These are phyloP conservation scores for Arthrobotrys sphaeroides DNA, from an alignment of 2,329 filamentous ascomycete species.

Conservation along the genomic window DNA sequence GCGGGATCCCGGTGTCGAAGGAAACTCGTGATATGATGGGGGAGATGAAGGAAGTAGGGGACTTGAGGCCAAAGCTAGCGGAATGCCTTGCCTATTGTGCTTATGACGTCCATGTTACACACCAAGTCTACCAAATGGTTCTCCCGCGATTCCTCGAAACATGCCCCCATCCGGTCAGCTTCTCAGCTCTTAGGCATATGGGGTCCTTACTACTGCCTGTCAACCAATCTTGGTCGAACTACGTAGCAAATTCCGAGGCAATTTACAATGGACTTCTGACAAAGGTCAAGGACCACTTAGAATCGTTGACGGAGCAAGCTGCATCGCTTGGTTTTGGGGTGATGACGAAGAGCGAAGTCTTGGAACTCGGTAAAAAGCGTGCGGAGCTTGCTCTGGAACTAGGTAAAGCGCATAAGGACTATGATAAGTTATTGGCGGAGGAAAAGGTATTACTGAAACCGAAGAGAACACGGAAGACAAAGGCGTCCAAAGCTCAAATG, in stretches of 20 bases:
- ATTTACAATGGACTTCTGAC: slow-evolving; percentile 81
- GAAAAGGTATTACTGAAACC: slow-evolving; percentile 15
- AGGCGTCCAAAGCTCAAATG: background rate
- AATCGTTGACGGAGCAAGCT: slow-evolving; percentile 79
- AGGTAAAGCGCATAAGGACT: background rate
- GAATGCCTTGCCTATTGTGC: slow-evolving; percentile 93
- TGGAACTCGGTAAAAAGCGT: no score
- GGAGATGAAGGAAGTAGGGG: slow-evolving; percentile 74
- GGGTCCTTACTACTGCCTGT: slow-evolving; percentile 92
- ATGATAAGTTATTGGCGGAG: slow-evolving; percentile 1
- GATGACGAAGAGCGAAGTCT: background rate
- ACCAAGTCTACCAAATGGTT: slow-evolving; percentile 91
- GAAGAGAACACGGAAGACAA: background rate
- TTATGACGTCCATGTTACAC: slow-evolving; percentile 90
- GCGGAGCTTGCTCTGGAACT: background rate
- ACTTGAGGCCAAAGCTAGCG: slow-evolving; percentile 70
- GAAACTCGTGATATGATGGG: slow-evolving; percentile 85
- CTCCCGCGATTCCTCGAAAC: slow-evolving; percentile 88
- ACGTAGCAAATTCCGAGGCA: slow-evolving; percentile 82
- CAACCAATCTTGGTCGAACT: slow-evolving; percentile 85
- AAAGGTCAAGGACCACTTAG: slow-evolving; percentile 78
- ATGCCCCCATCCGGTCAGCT: slow-evolving; percentile 96
- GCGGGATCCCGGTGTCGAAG: slow-evolving; percentile 91
- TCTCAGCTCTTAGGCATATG: slow-evolving; percentile 91
- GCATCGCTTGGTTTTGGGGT: slow-evolving; percentile 60